These are phyloP conservation scores for Yamadazyma akitaensis DNA, from an alignment of 805 yeast species.

Conservation along the genomic window DNA sequence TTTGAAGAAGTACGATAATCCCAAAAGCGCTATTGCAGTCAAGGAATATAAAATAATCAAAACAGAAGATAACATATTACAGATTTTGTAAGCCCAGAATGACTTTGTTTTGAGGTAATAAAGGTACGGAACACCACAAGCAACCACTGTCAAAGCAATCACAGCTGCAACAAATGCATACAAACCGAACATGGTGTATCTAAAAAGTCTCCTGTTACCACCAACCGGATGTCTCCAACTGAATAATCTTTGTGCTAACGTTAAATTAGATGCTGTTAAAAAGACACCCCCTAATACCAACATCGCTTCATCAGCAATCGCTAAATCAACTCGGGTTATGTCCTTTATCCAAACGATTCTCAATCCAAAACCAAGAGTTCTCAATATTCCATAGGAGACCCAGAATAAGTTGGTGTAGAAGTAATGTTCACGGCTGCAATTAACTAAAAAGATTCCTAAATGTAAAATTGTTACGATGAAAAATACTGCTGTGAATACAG, in stretches of 20 bases:
- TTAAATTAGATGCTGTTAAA: constrained; percentile 54
- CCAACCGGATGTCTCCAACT: constrained; percentile 75
- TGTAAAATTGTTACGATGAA: constrained; percentile 45
- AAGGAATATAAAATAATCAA: constrained; percentile 45
- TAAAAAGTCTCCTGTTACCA: constrained; percentile 51
- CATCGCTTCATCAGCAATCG: constrained; percentile 56
- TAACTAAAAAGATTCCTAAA: constrained; percentile 42
- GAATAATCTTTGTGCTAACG: constrained; percentile 68
- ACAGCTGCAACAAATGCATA: constrained; percentile 57
- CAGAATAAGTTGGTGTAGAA: constrained; percentile 55
- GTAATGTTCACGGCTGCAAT: constrained; percentile 54
- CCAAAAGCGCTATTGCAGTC: constrained; percentile 48
- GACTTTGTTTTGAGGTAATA: constrained; percentile 26
- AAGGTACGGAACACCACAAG: constrained; percentile 60
- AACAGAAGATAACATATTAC: constrained; percentile 28
- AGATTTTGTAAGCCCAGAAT: constrained; percentile 8
- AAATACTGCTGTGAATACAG: constrained; percentile 53
- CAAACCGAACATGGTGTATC: constrained; percentile 45
- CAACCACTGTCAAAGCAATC: constrained; percentile 60
- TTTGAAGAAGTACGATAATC: constrained; percentile 49
- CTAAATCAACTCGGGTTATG: constrained; percentile 42
- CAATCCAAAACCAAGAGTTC: constrained; percentile 56
- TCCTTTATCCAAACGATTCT: constrained; percentile 58
- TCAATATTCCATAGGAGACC: constrained; percentile 50
- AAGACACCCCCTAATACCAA: constrained; percentile 53